Conservation (phyloP, 306 rosid genomes). For the Echinosophora koreensis region DNA sequence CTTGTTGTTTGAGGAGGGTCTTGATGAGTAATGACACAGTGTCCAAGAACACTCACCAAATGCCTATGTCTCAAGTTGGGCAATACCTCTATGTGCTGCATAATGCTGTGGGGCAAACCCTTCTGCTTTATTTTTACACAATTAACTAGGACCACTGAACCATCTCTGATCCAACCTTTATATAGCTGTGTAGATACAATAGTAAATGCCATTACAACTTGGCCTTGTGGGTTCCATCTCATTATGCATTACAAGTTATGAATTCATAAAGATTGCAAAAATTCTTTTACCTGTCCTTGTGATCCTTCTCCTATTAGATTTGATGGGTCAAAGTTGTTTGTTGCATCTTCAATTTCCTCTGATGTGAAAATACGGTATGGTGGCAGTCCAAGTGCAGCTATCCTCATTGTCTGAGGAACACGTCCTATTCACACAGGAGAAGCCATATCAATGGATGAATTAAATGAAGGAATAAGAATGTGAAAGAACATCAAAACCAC, state of each 20-base stretch:
- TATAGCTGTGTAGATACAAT: conserved; percentile 59
- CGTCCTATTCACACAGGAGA: conserved; percentile 60
- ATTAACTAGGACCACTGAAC: conserved; percentile 68
- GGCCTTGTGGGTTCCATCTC: conserved; percentile 43
- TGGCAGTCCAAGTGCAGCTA: conserved; percentile 66
- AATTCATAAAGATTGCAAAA: conserved; percentile 29
- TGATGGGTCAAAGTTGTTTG: conserved; percentile 77
- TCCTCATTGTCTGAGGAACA: conserved; percentile 74
- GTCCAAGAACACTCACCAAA: conserved; percentile 91
- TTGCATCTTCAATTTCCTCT: conserved; percentile 91
- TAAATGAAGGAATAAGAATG: conserved; percentile 18
- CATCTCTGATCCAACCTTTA: conserved; percentile 80
- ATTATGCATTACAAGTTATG: conserved; percentile 12
- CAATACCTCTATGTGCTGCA: conserved; percentile 66
- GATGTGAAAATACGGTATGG: conserved; percentile 74
- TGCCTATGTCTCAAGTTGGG: conserved; percentile 86
- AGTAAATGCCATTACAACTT: conserved; percentile 30
- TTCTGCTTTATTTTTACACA: conserved; percentile 76
- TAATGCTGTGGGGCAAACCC: conserved; percentile 59
- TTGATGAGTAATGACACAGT: conserved; percentile 67
- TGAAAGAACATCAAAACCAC: conserved; percentile 41
- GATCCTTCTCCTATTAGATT: conserved; percentile 69
- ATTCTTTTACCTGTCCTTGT: conserved; percentile 72
- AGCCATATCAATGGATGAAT: conserved; percentile 37
- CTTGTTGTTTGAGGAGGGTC: conserved; percentile 69